Evolutionary conservation across 805 yeast species (phyloP), one percentile per base, ranked within the genome.

Genomic region (Metschnikowia kofuensis): DNA sequence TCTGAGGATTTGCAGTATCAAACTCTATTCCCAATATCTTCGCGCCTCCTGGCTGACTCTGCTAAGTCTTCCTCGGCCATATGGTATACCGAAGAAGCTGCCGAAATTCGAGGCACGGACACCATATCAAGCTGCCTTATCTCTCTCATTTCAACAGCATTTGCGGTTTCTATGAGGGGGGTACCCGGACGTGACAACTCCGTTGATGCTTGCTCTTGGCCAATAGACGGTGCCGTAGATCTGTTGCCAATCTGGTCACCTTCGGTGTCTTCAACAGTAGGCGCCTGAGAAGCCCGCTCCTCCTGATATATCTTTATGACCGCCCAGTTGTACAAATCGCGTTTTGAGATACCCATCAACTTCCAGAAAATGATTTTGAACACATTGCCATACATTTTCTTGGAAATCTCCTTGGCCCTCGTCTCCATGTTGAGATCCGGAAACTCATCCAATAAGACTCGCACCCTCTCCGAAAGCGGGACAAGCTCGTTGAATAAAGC

Each of bases 281-380:
- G 32, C 9, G 26, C 44, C 42, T 16, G 36, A 35, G 47, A 35
- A 39, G 50, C 50, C 48, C 41, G 54, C 40, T 45, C 43, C 45
- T 41, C 44, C 32, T 51, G 58, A 42, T 48, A 56, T n/a, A 49
- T 31, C 36, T 48, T 48, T 44, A 56, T 47, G 14, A 82, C 81
- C 13, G 78, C 80, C 69, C 81, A 77, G 60, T 79, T 70, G 57
- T 72, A 75, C 45, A 84, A 55, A 51, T 83, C 82, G 8, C 61
- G 55, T 42, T 59, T 68, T 2, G 74, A 57, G 34, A 84, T 70
- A 0, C 87, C 85, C 84, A 84, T 79, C 5, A 79, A 27, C 36
- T 61, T 62, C 85, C 87, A 83, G 60, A 79, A 79, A 0, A 76
- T 13, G 51, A 55, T 57, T 62, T 67, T 63, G 55, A 69, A 52